Conservation (phyloP, 2,329 filamentous ascomycete genomes). For the Sclerotinia sclerotiorum region DNA sequence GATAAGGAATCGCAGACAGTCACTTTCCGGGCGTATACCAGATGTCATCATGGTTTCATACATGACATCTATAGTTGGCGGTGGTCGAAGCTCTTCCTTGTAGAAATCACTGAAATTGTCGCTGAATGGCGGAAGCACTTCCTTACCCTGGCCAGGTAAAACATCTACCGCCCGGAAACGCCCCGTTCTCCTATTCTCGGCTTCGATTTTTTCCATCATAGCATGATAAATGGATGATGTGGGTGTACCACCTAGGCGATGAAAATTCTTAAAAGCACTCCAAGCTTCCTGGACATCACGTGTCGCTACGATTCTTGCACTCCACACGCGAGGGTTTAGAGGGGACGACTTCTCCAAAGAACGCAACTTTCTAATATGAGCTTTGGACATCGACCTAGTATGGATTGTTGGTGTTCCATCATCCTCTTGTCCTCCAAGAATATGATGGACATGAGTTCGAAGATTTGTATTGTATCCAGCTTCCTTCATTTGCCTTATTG, state of each 20-base stretch:
- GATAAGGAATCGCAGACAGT: conserved; percentile 57
- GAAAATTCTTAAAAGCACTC: conserved; percentile 44
- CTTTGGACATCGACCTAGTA: conserved; percentile 44
- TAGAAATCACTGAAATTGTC: conserved; percentile 64
- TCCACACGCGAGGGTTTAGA: conserved; percentile 47
- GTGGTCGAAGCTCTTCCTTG: conserved; percentile 60
- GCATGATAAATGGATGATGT: conserved; percentile 53
- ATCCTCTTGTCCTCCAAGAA: conserved; percentile 53
- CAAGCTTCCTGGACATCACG: conserved; percentile 63
- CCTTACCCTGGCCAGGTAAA: conserved; percentile 60
- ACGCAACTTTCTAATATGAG: not conserved
- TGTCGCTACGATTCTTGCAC: conserved; percentile 57
- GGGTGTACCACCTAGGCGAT: conserved; percentile 42
- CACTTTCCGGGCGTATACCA: conserved; percentile 50
- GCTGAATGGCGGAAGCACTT: conserved; percentile 55
- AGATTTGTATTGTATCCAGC: conserved; percentile 52
- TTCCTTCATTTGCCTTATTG: conserved; percentile 55
- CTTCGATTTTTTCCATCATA: conserved; percentile 59
- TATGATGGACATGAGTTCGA: conserved; percentile 51
- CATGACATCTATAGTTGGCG: conserved; percentile 54
- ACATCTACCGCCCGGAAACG: conserved; percentile 33
- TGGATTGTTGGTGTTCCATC: conserved; percentile 59
- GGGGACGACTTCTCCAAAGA: conserved; percentile 20
- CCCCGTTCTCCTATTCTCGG: conserved; percentile 37
- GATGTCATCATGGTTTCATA: conserved; percentile 57